Evolutionary conservation across 257 asterid genomes (phyloP), one percentile per base, ranked within the genome.

Genomic region (Solanum tarijense): DNA sequence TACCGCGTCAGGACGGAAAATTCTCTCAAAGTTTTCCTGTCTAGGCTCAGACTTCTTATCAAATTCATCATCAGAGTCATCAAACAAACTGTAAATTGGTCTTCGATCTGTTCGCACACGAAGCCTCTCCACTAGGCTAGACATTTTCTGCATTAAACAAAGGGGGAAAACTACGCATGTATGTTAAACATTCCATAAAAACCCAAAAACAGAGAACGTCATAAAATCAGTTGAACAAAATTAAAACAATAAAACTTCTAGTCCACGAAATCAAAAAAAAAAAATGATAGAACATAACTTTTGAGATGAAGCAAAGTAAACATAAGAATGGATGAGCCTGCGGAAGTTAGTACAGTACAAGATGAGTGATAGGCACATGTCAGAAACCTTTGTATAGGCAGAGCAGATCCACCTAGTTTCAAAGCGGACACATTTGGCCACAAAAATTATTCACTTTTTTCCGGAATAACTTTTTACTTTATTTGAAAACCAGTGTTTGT

Each of bases 51-150:
- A 69, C 25, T 72, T 72, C 76, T 90, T 14, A 36, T 92, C 88
- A 83, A 89, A 78, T 69, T 97, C 99, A 6, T 97, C 98, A 27
- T 97, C 98, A 16, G 99, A 97, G 25, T 97, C 99, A 25, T 97
- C 98, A 81, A 81, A 81, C 34, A 97, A 74, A 88, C 90, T 96
- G 91, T 97, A 97, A 86, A 94, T 39, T 18, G 99, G 99, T 89
- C 92, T 91, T 60, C 97, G 94, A 87, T 97, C 99, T 36, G 98
- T 92, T 73, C 99, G 96, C 62, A 83, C 90, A 25, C 96, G 93
- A 86, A 93, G 94, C 90, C 96, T 91, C 92, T 93, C 94, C 88
- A 89, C 96, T 90, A 93, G 89, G 88, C 94, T 93, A 73, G 94
- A 86, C 96, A 92, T 92, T 87, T 89, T 18, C 58, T 81, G 85